Evolutionary conservation across 805 yeast genomes (phyloP).

Genomic region (Priceomyces haplophilus): DNA sequence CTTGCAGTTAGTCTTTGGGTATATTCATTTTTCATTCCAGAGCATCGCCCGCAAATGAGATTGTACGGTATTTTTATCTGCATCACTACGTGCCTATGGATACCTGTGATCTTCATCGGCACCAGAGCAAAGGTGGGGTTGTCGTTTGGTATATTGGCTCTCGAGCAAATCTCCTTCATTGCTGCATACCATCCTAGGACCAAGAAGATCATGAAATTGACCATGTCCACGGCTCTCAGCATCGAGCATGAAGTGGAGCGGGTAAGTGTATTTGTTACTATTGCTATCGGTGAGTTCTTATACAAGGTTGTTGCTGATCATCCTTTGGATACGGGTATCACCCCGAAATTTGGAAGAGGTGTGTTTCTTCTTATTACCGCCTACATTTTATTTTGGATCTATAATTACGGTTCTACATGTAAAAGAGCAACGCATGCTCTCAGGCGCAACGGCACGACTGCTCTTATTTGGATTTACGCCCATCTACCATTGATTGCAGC

Average conservation of each 20-base stretch:
- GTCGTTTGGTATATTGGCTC: constrained; percentile 34
- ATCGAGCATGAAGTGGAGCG: constrained; percentile 69
- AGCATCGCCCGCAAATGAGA: constrained; percentile 51
- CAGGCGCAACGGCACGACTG: constrained; percentile 45
- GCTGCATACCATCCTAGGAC: constrained; percentile 46
- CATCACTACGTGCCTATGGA: constrained; percentile 45
- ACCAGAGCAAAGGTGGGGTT: constrained; percentile 47
- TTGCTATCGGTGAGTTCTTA: constrained; percentile 64
- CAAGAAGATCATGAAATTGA: constrained; percentile 40
- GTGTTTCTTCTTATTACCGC: constrained; percentile 47
- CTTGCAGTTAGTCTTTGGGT: constrained; percentile 27
- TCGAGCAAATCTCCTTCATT: constrained; percentile 42
- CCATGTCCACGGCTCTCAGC: constrained; percentile 56
- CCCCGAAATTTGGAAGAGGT: constrained; percentile 45
- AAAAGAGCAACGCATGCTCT: constrained; percentile 51
- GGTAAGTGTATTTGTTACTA: constrained; percentile 53
- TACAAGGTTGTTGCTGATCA: constrained; percentile 49
- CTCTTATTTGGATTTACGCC: constrained; percentile 42
- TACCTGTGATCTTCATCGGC: constrained; percentile 47
- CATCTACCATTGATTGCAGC: constrained; percentile 54
- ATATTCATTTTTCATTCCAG: constrained; percentile 47
- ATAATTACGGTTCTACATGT: constrained; percentile 52
- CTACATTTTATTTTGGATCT: constrained; percentile 50
- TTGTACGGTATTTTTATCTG: constrained; percentile 31
- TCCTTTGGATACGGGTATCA: constrained; percentile 49